Conservation (phyloP, 169 alveolate species). For the Plasmodium gaboni region DNA sequence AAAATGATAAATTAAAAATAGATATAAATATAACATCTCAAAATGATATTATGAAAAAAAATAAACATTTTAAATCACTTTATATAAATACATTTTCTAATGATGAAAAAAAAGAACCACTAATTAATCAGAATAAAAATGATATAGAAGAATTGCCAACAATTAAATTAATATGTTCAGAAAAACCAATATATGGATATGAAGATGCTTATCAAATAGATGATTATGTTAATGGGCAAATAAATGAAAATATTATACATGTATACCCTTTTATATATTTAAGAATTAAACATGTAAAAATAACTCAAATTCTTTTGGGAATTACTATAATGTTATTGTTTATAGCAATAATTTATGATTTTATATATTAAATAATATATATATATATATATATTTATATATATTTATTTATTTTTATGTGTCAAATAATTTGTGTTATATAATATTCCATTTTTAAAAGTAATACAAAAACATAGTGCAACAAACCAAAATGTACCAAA, state of each 20-base stretch:
- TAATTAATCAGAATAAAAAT: conserved; percentile 26
- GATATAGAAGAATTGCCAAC: conserved; percentile 35
- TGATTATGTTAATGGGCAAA: conserved; percentile 64
- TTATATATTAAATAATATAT: neutral
- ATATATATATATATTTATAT: neutral
- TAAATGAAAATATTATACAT: conserved; percentile 69
- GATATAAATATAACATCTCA: too few relatives aligned
- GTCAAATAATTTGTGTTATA: neutral
- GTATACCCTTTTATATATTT: conserved; percentile 60
- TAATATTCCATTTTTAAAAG: neutral
- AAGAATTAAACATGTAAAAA: conserved; percentile 62
- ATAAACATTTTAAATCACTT: neutral
- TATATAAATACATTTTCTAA: conserved; percentile 28
- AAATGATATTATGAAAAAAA: neutral
- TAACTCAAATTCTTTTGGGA: conserved; percentile 25
- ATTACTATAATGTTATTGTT: conserved; percentile 27
- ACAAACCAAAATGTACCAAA: too few relatives aligned
- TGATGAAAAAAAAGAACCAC: conserved; percentile 70
- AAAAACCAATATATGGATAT: conserved; percentile 63
- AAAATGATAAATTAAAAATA: neutral
- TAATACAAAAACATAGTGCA: too few relatives aligned
- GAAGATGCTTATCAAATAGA: conserved; percentile 75
- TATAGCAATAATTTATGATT: conserved; percentile 43
- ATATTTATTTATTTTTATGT: neutral
- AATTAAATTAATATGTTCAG: conserved; percentile 61